Evolutionary conservation across 768 basidiomycete species (phyloP), one percentile per base, ranked within the genome.

Genomic region (Suillus weaverae): DNA sequence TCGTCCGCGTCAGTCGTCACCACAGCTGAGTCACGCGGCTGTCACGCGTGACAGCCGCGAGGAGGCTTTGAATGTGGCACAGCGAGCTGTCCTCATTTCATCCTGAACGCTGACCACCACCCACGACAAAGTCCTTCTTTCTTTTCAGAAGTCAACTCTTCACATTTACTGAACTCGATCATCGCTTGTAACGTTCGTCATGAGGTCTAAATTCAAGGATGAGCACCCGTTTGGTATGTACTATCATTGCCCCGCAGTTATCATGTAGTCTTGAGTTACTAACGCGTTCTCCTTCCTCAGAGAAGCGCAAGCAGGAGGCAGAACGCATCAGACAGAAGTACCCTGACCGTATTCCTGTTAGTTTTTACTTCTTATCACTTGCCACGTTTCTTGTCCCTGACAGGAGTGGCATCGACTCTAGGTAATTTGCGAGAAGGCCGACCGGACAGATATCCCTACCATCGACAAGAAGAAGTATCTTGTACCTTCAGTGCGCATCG

Each of bases 391-490:
- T 38, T 48, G 53, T 60, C 66, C 67, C 55, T 69, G 18, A 66
- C 50, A 57, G 43, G 60, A 66, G 68, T 38, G 36, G 51, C 62
- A 41, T 39, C 56, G 44, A 59, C 63, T 65, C 46, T 70, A 98
- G 96, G 97, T 99, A 64, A 99, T 99, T 80, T 99, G 97, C 81
- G 97, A 99, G 86, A 98, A 97, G 82, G 96, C 95, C 59, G 96
- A 99, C 83, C 87, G 92, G 73, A 96, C 95, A 62, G 97, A 99
- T 81, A 99, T 99, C 77, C 94, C 96, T 0, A 96, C 95, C 35
- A 98, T 99, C 76, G 97, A 99, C 85, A 99, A 99, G 92, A 99
- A 99, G 95, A 99, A 99, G 84, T 99, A 99, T 71, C 85, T 99
- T 61, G 97, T 99, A 11, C 97, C 97, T 51, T 96, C 95, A 62